Base-by-base conservation (phyloP, 140 eudicot species). In the Bidens hawaiensis region DNA sequence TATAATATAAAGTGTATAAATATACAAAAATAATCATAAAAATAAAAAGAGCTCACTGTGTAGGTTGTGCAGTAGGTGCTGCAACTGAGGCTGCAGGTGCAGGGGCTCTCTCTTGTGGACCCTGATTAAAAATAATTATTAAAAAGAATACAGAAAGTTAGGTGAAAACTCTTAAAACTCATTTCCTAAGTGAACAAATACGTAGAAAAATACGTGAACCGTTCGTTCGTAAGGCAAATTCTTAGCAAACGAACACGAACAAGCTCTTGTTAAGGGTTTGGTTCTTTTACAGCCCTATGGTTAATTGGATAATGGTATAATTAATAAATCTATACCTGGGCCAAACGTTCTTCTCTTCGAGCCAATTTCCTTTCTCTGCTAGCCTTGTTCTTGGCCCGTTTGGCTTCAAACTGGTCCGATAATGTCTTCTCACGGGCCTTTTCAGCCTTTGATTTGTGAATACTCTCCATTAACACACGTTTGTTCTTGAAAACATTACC, bases 331-430 rank as follows among this genome's bases (percentile, higher is more conserved):
- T 5, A 31, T 31, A 31, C 69, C 62, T 46, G 75, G 10, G 75
- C 75, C 10, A 69, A 59, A 3, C 75, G 57, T 45, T 69, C 75
- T 34, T 69, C 68, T 48, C 75, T 69, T 27, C 75, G 41, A 18
- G 75, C 75, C 21, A 40, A 28, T 12, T 69, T 69, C 60, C 67
- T 45, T 59, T 69, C 75, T 64, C 75, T 69, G 60, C 68, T 57
- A 15, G 75, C 75, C 51, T 69, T 59, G 31, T 69, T 69, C 68
- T 69, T 69, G 2, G 61, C 68, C 4, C 75, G 67, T 48, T 69
- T 69, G 25, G 74, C 74, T 67, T 68, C 66, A 25, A 68, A 68
- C 67, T 68, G 74, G 31, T 68, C 74, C 3, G 74, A 69, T 19
- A 69, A 33, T 0, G 75, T 69, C 59, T 69, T 69, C 33, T 69